Base-by-base conservation (phyloP, 768 basidiomycete species). In the Paxillus ammoniavirescens region DNA sequence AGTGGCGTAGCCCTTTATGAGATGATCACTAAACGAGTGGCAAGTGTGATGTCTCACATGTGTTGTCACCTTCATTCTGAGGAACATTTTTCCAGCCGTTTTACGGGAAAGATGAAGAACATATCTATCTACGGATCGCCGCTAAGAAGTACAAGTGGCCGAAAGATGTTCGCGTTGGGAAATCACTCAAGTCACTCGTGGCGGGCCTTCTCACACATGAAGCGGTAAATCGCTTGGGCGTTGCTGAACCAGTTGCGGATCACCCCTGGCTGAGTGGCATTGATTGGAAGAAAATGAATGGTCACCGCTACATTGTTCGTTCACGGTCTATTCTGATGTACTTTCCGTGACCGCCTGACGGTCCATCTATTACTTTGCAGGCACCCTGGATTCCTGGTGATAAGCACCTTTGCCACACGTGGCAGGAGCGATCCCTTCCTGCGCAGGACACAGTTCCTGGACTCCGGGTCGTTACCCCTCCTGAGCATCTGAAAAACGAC, bases 1-100 rank as follows among this genome's bases (percentile, higher is more conserved):
- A 69, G 70, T 23, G 83, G 81, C 0, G 61, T 78, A 10, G 70
- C 76, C 21, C 59, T 84, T 23, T 85, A 73, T 52, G 82, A 85
- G 59, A 80, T 85, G 78, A 59, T 74, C 4, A 75, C 77, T 4
- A 65, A 71, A 35, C 65, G 64, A 50, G 56, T 66, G 52, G 69
- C 66, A 59, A 53, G 74, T 64, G 15, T n/a, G 8, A 14, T 23
- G 38, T 44, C 61, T 53, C 8, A 9, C 12, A 41, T 21, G 37
- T 9, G 21, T 12, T 42, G 15, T 15, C 1, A 35, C 17, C 26
- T 17, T 44, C 13, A 15, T 42, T 59, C 18, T 47, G 13, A 2
- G 9, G 0, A 18, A 1, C 36, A 35, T 42, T 54, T 5, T 23
- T 50, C 14, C 12, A 68, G 59, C 68, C 66, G 1, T 72, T 64